phyloP scores from a whole-genome alignment of 148 eudicot species.

The Camellia granthamiana region DNA sequence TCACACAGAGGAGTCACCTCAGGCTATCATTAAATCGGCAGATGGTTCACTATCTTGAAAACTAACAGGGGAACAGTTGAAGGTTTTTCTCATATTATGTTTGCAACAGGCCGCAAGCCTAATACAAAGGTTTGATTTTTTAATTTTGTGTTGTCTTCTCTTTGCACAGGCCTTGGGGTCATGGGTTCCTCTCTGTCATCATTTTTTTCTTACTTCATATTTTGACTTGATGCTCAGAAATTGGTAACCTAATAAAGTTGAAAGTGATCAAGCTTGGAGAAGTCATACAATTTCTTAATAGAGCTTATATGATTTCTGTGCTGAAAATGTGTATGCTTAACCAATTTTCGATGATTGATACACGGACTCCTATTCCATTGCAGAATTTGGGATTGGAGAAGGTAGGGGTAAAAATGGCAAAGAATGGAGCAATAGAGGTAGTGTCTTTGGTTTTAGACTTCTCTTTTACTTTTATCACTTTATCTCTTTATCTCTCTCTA shows the following conservation, averaged over 20 bases:
- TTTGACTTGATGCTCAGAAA: neutral
- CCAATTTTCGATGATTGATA: neutral
- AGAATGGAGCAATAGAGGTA: conserved; percentile 91
- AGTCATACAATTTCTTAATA: neutral
- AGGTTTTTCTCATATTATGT: conserved; percentile 92
- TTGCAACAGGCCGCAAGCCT: conserved; percentile 95
- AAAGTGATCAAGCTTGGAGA: neutral
- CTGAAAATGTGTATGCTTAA: conserved; percentile 13
- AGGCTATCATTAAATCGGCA: conserved; percentile 66
- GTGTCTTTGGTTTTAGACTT: neutral
- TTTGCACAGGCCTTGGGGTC: neutral
- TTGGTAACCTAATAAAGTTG: neutral
- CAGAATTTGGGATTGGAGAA: conserved; percentile 92
- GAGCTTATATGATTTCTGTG: neutral
- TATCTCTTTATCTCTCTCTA: neutral
- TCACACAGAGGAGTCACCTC: conserved; percentile 88
- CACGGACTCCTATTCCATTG: conserved; percentile 11
- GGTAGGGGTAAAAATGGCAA: conserved; percentile 73
- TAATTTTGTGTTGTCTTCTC: neutral
- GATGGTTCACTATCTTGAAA: conserved; percentile 86
- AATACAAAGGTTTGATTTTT: conserved; percentile 68
- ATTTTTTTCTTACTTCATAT: neutral
- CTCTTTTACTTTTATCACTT: neutral
- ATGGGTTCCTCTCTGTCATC: neutral
- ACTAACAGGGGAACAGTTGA: conserved; percentile 79